phyloP scores from a whole-genome alignment of 1,284 basidiomycete species.

The Abortiporus biennis region DNA sequence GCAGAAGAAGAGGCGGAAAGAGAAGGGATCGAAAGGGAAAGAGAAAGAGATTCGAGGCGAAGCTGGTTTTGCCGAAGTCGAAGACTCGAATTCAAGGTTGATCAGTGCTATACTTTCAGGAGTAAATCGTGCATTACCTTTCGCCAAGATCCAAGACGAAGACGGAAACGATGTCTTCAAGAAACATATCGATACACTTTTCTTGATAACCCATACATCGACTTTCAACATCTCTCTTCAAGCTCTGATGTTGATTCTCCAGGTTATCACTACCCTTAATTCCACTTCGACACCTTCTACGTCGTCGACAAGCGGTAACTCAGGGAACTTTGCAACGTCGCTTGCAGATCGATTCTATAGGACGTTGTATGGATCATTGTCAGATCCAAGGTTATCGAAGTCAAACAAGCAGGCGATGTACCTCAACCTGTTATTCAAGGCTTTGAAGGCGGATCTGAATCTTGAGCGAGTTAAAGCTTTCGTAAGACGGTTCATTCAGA shows the following conservation, averaged over 20 bases:
- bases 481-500: constrained; percentile 83
- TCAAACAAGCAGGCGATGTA: constrained; percentile 98
- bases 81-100: constrained; percentile 79
- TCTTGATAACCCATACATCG: constrained; percentile 91
- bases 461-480: constrained; percentile 74
- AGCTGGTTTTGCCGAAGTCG: constrained; percentile 65
- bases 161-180: constrained; percentile 57
- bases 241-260: constrained; percentile 88
- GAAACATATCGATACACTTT: constrained; percentile 89
- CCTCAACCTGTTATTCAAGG: constrained; percentile 92
- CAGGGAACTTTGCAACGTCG: constrained; percentile 32
- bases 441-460: constrained; percentile 77
- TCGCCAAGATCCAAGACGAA: constrained; percentile 68
- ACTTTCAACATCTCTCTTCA: constrained; percentile 97
- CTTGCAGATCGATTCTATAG: constrained; percentile 87
- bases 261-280: constrained; percentile 62
- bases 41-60: constrained; percentile 44
- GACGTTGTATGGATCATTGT: constrained; percentile 84
- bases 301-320: constrained; percentile 26
- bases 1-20: constrained; percentile 25
- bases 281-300: constrained; percentile 28
- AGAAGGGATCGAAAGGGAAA: constrained; percentile 29
- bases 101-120: constrained; percentile 92
- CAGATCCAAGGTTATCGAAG: constrained; percentile 75
- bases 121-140: constrained; percentile 93